A percentile compares a stretch with the other conserved stretches of the same genome.
Conservation (phyloP, 75 land plant species). For the Pinus taeda region DNA sequence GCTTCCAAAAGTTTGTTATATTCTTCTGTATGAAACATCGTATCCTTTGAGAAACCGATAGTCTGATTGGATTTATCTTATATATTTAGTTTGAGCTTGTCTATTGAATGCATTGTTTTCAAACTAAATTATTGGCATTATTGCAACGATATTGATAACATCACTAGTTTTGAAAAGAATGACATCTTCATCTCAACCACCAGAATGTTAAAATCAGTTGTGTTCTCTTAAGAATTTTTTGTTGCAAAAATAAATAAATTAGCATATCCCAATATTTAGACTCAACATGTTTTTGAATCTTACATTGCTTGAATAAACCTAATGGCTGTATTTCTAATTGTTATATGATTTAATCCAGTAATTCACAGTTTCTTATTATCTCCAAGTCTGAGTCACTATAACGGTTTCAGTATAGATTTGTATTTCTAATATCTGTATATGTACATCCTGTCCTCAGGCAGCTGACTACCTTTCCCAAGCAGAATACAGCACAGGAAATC, state of each 20-base stretch:
- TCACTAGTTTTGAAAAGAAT: too few species aligned
- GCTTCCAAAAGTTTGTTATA: too few species aligned
- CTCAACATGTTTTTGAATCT: not conserved
- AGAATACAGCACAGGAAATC: constrained; percentile 88
- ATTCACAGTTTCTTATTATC: not conserved
- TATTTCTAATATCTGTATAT: not conserved
- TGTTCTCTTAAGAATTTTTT: not conserved
- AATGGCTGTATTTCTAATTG: not conserved
- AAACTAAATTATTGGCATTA: too few species aligned
- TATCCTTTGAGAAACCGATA: too few species aligned
- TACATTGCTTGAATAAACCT: not conserved
- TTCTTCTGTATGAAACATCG: too few species aligned
- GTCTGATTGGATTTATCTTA: too few species aligned
- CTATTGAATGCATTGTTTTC: too few species aligned
- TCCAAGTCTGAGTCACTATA: not conserved
- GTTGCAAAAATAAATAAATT: not conserved
- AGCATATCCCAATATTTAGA: not conserved
- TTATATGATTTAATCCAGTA: too few species aligned
- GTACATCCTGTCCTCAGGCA: constrained; percentile 39
- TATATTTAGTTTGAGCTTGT: too few species aligned
- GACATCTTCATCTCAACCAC: not conserved
- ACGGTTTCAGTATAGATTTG: not conserved
- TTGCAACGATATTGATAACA: too few species aligned
- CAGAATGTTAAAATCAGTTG: not conserved
- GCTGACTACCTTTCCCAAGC: constrained; percentile 77